Evolutionary conservation across 164 flowering plant genomes (phyloP).

Genomic region (Aristolochia californica): DNA sequence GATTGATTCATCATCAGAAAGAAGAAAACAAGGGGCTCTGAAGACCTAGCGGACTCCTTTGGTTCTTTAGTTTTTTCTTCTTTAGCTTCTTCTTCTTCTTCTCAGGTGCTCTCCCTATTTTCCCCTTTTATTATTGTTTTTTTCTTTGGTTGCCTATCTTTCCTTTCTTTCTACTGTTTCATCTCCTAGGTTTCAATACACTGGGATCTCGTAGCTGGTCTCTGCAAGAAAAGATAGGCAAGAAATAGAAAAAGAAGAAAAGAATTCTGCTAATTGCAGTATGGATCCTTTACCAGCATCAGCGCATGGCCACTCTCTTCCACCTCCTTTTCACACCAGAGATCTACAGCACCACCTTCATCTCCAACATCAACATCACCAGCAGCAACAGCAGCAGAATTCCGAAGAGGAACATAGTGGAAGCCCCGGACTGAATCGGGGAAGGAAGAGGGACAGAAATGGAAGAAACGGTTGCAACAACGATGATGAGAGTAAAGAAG

Average conservation of each 20-base stretch:
- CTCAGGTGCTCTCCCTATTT: too few relatives aligned
- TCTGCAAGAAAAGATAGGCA: not conserved
- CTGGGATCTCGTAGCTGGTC: conserved; percentile 1
- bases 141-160: not conserved
- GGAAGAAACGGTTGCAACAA: conserved; percentile 6
- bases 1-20: conserved; percentile 11
- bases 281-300: conserved; percentile 64
- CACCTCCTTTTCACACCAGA: conserved; percentile 69
- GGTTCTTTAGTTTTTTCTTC: too few relatives aligned
- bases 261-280: not conserved
- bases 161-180: not conserved
- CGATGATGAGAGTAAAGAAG: conserved; percentile 15
- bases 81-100: too few relatives aligned
- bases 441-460: conserved; percentile 28
- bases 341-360: conserved; percentile 60
- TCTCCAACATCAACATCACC: too few relatives aligned
- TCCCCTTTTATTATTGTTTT: not conserved
- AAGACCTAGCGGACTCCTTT: too few relatives aligned
- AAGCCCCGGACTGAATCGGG: conserved; percentile 20
- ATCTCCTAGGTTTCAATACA: conserved; percentile 2
- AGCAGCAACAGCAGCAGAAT: conserved; percentile 28
- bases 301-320: conserved; percentile 64
- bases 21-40: too few relatives aligned
- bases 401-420: conserved; percentile 51
- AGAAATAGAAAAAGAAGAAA: not conserved